Percentiles rank a stretch among this genome's conserved stretches.
Evolutionary conservation across 345 rosid species (phyloP).

Genomic region (Gossypium stocksii): DNA sequence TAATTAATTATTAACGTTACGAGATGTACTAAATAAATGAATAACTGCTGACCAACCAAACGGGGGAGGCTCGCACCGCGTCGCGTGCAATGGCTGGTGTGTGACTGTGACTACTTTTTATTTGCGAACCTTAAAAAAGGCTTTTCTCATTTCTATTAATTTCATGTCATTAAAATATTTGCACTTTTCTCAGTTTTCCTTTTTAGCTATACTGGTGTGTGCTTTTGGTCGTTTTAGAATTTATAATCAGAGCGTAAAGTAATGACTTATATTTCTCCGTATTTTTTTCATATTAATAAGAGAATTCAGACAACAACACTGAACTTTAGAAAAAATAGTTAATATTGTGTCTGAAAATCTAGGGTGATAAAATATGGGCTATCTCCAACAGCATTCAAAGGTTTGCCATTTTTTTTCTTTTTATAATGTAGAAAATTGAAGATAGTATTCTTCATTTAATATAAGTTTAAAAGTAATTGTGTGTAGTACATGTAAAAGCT

Average conservation of each 20-base stretch:
- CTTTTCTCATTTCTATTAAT: neutral
- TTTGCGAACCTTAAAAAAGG: slow-evolving; percentile 29
- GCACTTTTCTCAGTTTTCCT: slow-evolving; percentile 21
- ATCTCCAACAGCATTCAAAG: no score
- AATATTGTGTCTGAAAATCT: no score
- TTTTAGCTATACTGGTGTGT: neutral
- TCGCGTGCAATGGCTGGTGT: slow-evolving; percentile 45
- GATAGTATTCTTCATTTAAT: no score
- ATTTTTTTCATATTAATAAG: no score
- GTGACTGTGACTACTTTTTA: slow-evolving; percentile 4
- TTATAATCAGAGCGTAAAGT: neutral
- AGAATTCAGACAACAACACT: no score
- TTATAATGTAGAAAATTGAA: no score
- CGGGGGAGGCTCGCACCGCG: slow-evolving; percentile 35
- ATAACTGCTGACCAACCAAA: slow-evolving; percentile 47
- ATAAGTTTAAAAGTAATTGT: neutral
- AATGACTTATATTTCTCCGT: neutral
- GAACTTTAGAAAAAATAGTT: no score
- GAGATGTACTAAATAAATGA: neutral
- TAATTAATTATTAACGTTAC: neutral
- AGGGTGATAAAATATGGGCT: no score
- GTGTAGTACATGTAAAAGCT: neutral
- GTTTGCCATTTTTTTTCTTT: no score
- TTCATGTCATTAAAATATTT: slow-evolving; percentile 9
- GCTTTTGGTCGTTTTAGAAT: neutral